phyloP scores from a whole-genome alignment of 371 early-diverging fungal genomes.

The Mucor racemosus region DNA sequence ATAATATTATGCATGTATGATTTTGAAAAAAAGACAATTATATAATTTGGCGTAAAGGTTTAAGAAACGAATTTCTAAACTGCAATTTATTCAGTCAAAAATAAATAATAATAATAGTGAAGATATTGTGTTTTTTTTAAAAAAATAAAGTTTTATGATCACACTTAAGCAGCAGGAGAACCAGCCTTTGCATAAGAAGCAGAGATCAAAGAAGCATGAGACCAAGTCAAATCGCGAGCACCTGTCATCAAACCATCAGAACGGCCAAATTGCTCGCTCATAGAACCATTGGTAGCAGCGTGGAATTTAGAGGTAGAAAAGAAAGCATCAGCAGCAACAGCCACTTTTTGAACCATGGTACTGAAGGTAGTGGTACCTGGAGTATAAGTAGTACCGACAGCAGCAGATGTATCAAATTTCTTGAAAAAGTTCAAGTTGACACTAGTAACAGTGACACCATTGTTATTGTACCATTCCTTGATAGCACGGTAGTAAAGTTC shows the following conservation, averaged over 20 bases:
- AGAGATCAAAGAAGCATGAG: slow-evolving; percentile 61
- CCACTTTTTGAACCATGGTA: slow-evolving; percentile 35
- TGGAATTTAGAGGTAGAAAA: slow-evolving; percentile 54
- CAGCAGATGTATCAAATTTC: slow-evolving; percentile 34
- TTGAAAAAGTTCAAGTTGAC: slow-evolving; percentile 39
- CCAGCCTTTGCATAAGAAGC: slow-evolving; percentile 41
- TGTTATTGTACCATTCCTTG: slow-evolving; percentile 27
- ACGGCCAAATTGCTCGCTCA: slow-evolving; percentile 65
- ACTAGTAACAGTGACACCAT: slow-evolving; percentile 37
- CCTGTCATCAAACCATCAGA: slow-evolving; percentile 55
- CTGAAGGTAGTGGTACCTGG: slow-evolving; percentile 26
- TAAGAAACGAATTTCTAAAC: too few species aligned
- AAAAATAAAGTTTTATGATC: not conserved
- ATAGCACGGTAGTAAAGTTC: slow-evolving; percentile 64
- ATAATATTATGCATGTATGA: not conserved
- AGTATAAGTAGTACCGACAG: slow-evolving; percentile 29
- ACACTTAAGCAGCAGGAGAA: slow-evolving; percentile 23
- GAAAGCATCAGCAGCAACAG: slow-evolving; percentile 55
- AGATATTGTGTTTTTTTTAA: too few species aligned
- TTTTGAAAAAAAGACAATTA: not conserved
- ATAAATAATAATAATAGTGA: not conserved
- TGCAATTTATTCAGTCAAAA: not conserved
- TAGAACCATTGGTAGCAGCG: slow-evolving; percentile 45
- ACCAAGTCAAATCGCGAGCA: slow-evolving; percentile 75
- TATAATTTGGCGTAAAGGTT: too few species aligned